These are phyloP conservation scores for Juncus inflexus DNA, from an alignment of 176 grass and related monocot genomes.

Conservation along the genomic window DNA sequence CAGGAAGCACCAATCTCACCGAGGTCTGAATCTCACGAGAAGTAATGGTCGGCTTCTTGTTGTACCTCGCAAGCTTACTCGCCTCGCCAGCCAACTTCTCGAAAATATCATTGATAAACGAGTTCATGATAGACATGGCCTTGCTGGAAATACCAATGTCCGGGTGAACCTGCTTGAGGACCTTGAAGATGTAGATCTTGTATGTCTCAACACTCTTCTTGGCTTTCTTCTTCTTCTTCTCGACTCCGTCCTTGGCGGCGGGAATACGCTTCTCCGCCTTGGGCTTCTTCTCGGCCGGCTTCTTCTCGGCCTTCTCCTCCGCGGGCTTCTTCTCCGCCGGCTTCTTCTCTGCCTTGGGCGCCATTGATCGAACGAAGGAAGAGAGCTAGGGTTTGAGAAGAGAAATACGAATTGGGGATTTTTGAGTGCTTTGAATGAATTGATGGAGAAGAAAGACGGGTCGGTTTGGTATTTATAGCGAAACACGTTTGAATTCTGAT, in stretches of 20 bases:
- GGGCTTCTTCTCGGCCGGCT: slow-evolving; percentile 29
- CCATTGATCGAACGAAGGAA: slow-evolving; percentile 19
- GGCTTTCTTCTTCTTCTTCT: slow-evolving; percentile 35
- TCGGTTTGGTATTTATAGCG: slow-evolving; percentile 3
- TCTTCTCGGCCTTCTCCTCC: slow-evolving; percentile 28
- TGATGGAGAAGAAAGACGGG: not conserved
- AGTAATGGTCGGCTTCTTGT: slow-evolving; percentile 38
- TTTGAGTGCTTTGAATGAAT: not conserved
- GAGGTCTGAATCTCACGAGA: slow-evolving; percentile 38
- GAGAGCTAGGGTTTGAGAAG: slow-evolving; percentile 6
- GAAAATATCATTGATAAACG: slow-evolving; percentile 37
- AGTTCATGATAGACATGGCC: slow-evolving; percentile 43
- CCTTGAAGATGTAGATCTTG: slow-evolving; percentile 42
- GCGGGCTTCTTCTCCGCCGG: slow-evolving; percentile 43
- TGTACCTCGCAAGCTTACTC: slow-evolving; percentile 26
- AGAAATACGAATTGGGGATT: not conserved
- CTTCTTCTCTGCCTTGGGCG: slow-evolving; percentile 43
- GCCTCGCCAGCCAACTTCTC: slow-evolving; percentile 32
- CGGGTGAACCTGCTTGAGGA: slow-evolving; percentile 33
- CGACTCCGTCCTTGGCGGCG: slow-evolving; percentile 24
- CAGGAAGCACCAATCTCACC: slow-evolving; percentile 32
- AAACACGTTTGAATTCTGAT: not conserved
- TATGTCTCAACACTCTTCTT: slow-evolving; percentile 36
- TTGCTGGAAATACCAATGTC: slow-evolving; percentile 40
- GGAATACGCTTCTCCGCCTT: slow-evolving; percentile 32